Percentiles rank a stretch among this genome's conserved stretches.
These are phyloP conservation scores for Ustulina deusta DNA, from an alignment of 2,329 filamentous ascomycete species.

Conservation along the genomic window DNA sequence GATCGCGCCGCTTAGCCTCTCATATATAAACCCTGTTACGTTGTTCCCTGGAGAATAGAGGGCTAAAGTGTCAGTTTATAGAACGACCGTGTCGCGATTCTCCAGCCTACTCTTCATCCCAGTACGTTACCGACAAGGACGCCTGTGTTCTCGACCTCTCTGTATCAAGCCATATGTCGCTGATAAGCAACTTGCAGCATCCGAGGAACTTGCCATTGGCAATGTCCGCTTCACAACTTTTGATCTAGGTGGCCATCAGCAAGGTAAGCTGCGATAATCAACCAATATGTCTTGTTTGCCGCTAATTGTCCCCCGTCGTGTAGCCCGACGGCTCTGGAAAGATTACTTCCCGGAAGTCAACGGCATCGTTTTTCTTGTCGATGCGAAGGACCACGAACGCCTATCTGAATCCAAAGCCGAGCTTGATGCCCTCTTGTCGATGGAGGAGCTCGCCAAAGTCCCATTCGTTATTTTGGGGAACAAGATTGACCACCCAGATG, in stretches of 20 bases:
- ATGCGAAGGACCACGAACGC: slow-evolving; percentile 96
- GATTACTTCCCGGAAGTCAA: slow-evolving; percentile 97
- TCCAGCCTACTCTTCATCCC: slow-evolving; percentile 90
- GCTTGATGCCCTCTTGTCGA: slow-evolving; percentile 92
- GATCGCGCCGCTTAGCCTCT: slow-evolving; percentile 27
- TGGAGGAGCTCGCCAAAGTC: slow-evolving; percentile 97
- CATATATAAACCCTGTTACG: not conserved
- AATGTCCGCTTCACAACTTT: slow-evolving; percentile 96
- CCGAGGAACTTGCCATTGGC: slow-evolving; percentile 91
- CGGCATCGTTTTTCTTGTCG: slow-evolving; percentile 97
- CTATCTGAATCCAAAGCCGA: slow-evolving; percentile 95
- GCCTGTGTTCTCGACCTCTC: slow-evolving; percentile 33
- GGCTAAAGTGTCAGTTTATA: slow-evolving; percentile 51
- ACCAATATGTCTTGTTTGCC: not conserved
- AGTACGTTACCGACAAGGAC: slow-evolving; percentile 68
- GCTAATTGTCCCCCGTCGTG: slow-evolving; percentile 25
- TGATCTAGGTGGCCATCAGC: slow-evolving; percentile 92
- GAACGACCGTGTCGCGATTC: slow-evolving; percentile 93
- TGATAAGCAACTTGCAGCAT: slow-evolving; percentile 65
- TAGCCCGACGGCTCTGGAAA: slow-evolving; percentile 93
- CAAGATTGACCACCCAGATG: slow-evolving; percentile 99
- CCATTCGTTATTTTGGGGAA: slow-evolving; percentile 97
- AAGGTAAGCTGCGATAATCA: slow-evolving; percentile 66
- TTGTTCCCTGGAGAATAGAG: slow-evolving; percentile 7
- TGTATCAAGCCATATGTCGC: slow-evolving; percentile 42